Percentiles rank a stretch among this genome's conserved stretches.
Conservation (phyloP, 2,329 filamentous ascomycete species). For the Trichophyton mentagrophytes region DNA sequence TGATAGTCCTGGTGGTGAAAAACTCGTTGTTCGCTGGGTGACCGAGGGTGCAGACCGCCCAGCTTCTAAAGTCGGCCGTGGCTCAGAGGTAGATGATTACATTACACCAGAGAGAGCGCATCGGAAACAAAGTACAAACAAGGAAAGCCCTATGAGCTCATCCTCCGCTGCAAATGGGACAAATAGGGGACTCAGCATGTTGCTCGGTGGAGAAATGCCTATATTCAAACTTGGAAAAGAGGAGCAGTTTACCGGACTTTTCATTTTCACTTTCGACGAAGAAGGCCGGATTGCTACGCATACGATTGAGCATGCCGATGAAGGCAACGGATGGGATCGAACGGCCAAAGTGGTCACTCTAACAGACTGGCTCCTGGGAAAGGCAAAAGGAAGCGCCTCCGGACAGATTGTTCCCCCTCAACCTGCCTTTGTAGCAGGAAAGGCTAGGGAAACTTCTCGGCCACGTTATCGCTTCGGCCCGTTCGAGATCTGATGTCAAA, state of each 20-base stretch:
- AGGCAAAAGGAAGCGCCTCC: slow-evolving; percentile 45
- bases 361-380: slow-evolving; percentile 87
- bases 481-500: neutral
- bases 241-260: slow-evolving; percentile 77
- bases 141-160: slow-evolving; percentile 7
- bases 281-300: slow-evolving; percentile 74
- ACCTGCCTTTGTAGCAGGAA: slow-evolving; percentile 1
- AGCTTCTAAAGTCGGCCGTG: slow-evolving; percentile 1
- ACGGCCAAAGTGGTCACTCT: slow-evolving; percentile 77
- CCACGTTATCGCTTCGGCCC: neutral
- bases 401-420: slow-evolving; percentile 10
- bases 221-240: slow-evolving; percentile 43
- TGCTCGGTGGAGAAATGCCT: slow-evolving; percentile 42
- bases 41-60: slow-evolving; percentile 35
- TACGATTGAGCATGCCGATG: slow-evolving; percentile 86
- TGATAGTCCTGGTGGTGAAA: slow-evolving; percentile 44
- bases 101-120: neutral
- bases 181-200: slow-evolving; percentile 30
- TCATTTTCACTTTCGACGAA: slow-evolving; percentile 89
- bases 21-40: slow-evolving; percentile 84
- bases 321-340: slow-evolving; percentile 68
- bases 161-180: slow-evolving; percentile 21
- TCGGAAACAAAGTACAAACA: neutral
- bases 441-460: neutral
- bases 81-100: slow-evolving; percentile 3